Base-by-base conservation (phyloP, 176 grass and related monocot genomes). In the Oryza meridionalis region DNA sequence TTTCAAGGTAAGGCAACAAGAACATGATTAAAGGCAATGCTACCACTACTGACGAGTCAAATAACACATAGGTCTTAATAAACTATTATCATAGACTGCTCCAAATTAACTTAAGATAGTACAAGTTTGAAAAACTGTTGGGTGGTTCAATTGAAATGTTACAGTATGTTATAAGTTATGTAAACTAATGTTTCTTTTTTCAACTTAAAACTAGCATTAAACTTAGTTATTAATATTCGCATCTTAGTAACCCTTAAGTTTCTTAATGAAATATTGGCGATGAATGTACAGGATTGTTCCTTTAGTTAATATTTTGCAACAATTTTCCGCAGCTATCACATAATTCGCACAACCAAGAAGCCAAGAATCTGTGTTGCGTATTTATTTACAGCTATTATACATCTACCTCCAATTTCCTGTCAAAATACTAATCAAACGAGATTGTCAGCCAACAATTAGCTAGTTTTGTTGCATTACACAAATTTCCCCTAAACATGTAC, bases 401-500 rank as follows among this genome's bases (percentile, higher is more conserved):
- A 12, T 61, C 49, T 29, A 59, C 15, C 49, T 29, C 21, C 27
- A 38, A 11, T 50, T 73, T 9, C 44, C 43, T 73, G 25, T n/a
- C 29, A 51, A 67, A 27, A 69, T 68, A n/a, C 21, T 68, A 73
- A 49, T 6, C 15, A 26, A 73, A 69, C 17, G 1, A 51, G 27
- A 24, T 15, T 69, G 33, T 69, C 22, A 82, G 24, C 37, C 50
- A 72, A 15, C 80, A 82, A 61, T 82, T 61, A n/a, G 50, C 79
- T 59, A 13, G 49, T 62, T 74, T 81, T 68, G 9, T 81, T 71
- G 69, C 15, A 26, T 67, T 79, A 21, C 55, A 61, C 22, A 22
- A 21, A 22, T 61, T 14, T 22, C 7, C 55, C 7, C 17, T 53
- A 42, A 65, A 79, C 27, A 44, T 40, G 51, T 21, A 75, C 15